These are phyloP conservation scores for Tagetes patula DNA, from an alignment of 129 eudicot species.

Conservation along the genomic window DNA sequence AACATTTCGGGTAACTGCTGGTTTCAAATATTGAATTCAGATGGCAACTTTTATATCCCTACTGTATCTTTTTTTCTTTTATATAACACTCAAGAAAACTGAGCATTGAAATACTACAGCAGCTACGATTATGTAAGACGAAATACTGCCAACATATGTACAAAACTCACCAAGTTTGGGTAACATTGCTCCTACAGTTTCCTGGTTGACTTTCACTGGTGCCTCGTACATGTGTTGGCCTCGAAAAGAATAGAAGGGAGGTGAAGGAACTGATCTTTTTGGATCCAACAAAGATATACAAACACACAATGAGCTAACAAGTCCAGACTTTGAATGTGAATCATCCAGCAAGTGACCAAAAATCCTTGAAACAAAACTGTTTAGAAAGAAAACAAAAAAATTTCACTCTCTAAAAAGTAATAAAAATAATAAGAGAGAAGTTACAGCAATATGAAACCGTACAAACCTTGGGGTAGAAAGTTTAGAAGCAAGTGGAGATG, in stretches of 20 bases:
- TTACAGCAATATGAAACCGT: background rate
- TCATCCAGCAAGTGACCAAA: constrained; percentile 86
- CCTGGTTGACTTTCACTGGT: constrained; percentile 65
- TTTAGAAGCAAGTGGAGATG: constrained; percentile 76
- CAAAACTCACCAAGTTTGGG: constrained; percentile 71
- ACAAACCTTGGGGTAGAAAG: constrained; percentile 75
- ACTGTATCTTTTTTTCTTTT: background rate
- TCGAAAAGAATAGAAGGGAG: constrained; percentile 61
- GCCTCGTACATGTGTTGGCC: constrained; percentile 72
- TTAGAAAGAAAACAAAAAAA: background rate
- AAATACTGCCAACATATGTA: background rate
- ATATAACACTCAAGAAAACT: background rate
- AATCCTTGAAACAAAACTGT: constrained; percentile 80
- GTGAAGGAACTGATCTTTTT: constrained; percentile 67
- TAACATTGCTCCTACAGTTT: constrained; percentile 83
- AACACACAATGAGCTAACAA: constrained; percentile 76
- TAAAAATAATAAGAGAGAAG: background rate
- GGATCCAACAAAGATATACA: constrained; percentile 90
- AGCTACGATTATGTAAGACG: background rate
- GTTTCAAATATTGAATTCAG: too few relatives aligned
- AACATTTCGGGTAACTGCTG: constrained; percentile 24
- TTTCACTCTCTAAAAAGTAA: background rate
- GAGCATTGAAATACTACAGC: background rate
- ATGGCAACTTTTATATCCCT: too few relatives aligned
- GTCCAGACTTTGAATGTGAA: constrained; percentile 72